Conservation (phyloP, 805 yeast species). For the Saturnispora saitoi region DNA sequence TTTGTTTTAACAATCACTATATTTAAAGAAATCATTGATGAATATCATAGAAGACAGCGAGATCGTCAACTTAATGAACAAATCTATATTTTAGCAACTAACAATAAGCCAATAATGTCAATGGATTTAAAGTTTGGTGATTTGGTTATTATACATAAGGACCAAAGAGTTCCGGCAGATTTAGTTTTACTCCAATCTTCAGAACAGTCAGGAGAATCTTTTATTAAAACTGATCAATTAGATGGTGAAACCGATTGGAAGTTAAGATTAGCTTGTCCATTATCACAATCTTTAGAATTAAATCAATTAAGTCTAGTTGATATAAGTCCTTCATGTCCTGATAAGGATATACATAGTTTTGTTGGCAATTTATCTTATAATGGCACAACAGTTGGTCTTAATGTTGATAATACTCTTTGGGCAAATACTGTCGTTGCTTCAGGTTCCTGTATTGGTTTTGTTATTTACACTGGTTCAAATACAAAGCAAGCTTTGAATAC, state of each 20-base stretch:
- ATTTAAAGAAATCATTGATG: constrained; percentile 94
- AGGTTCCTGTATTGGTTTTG: constrained; percentile 82
- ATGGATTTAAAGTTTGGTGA: constrained; percentile 79
- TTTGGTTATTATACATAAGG: constrained; percentile 68
- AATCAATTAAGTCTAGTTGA: constrained; percentile 42
- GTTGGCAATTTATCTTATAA: constrained; percentile 62
- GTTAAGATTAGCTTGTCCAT: constrained; percentile 64
- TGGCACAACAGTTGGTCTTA: constrained; percentile 52
- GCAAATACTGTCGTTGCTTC: constrained; percentile 96
- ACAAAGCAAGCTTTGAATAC: constrained; percentile 96
- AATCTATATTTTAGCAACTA: constrained; percentile 59
- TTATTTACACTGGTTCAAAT: constrained; percentile 84
- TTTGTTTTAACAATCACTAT: constrained; percentile 89
- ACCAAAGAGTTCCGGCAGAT: constrained; percentile 89
- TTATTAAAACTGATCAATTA: constrained; percentile 92
- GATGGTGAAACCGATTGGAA: constrained; percentile 99
- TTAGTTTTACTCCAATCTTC: constrained; percentile 76
- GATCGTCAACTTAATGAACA: constrained; percentile 87
- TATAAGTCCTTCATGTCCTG: constrained; percentile 72
- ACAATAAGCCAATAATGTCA: constrained; percentile 37
- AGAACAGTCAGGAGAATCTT: constrained; percentile 77
- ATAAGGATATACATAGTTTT: constrained; percentile 74
- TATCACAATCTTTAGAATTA: constrained; percentile 57
- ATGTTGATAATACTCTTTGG: constrained; percentile 93
- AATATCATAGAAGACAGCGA: constrained; percentile 79